Evolutionary conservation across 768 basidiomycete species (phyloP), one percentile per base, ranked within the genome.

Genomic region (Auricularia sp.): DNA sequence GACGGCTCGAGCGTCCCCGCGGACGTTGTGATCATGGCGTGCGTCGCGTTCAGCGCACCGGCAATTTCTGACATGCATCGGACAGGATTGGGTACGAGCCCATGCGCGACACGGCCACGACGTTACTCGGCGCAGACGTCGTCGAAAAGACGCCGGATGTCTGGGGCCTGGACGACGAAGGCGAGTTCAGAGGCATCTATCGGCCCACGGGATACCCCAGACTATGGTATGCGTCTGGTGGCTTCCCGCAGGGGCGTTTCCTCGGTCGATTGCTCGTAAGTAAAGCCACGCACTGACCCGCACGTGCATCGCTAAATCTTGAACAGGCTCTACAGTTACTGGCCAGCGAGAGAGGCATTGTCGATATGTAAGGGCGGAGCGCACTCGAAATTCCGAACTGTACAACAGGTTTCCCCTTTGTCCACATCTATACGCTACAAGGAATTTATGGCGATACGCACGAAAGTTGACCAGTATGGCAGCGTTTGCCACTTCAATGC

Each of bases 111-210:
- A 68, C 72, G 1, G 70, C 74, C 68, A 73, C 70, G 37, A 63
- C 64, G 13, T 64, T 75, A 1, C 77, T 80, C 44, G 79, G 80
- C 5, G 73, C 75, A 44, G 73, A 75, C 16, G 68, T 74, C 3
- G 73, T 77, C 4, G 71, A 72, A n/a, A 66, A 69, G 14, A 75
- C 75, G 6, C 67, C 70, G 18, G 69, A 63, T n/a, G 68, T 79
- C 1, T 78, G 76, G 75, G 78, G 78, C 0, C 44, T 80, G 8
- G 77, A 82, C 65, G 71, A 73, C 21, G 79, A 80, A 66, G 78
- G 77, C 1, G 80, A 81, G 64, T 37, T 77, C 2, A 68, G 66
- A 44, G 76, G 75, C 3, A 68, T 72, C 62, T 80, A 77, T 64
- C 71, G 76, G 6, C 78, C 77, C 4, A 74, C 77, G 2, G 80